These are phyloP conservation scores for Nadsonia commutata DNA, from an alignment of 1,139 yeast genomes.

Conservation along the genomic window DNA sequence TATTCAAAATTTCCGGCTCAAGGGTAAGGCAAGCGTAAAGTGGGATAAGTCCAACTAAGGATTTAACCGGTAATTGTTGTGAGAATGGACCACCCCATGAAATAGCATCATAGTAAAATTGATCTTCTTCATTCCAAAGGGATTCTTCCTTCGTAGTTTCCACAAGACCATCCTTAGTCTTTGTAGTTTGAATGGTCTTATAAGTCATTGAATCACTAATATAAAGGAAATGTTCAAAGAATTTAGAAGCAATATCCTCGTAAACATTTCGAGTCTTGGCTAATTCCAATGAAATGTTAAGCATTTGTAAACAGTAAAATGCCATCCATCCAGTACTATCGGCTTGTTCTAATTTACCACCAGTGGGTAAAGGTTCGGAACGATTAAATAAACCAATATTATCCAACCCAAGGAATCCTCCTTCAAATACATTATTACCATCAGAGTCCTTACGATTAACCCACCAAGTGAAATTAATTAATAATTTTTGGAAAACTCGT, in stretches of 20 bases:
- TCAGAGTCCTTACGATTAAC: constrained; percentile 82
- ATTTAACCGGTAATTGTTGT: constrained; percentile 71
- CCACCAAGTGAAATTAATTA: constrained; percentile 96
- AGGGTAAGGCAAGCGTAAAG: constrained; percentile 80
- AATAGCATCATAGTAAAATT: constrained; percentile 86
- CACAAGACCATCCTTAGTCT: constrained; percentile 18
- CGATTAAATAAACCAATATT: constrained; percentile 90
- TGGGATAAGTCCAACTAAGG: constrained; percentile 87
- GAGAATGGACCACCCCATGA: constrained; percentile 64
- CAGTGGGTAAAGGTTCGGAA: constrained; percentile 89
- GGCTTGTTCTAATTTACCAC: constrained; percentile 85
- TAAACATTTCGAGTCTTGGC: constrained; percentile 78
- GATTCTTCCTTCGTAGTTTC: constrained; percentile 30
- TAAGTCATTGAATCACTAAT: constrained; percentile 94
- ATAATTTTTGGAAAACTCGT: constrained; percentile 77
- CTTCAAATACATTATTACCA: constrained; percentile 87
- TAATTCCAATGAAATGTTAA: constrained; percentile 82
- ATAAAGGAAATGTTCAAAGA: constrained; percentile 83
- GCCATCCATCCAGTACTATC: constrained; percentile 99
- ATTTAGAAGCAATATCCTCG: constrained; percentile 90
- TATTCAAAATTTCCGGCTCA: constrained; percentile 70
- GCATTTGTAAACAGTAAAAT: constrained; percentile 79
- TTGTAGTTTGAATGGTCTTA: constrained; percentile 31
- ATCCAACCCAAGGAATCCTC: constrained; percentile 89
- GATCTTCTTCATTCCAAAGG: constrained; percentile 82